Base-by-base conservation (phyloP, 2,329 filamentous ascomycete species). In the Botryotinia calthae region DNA sequence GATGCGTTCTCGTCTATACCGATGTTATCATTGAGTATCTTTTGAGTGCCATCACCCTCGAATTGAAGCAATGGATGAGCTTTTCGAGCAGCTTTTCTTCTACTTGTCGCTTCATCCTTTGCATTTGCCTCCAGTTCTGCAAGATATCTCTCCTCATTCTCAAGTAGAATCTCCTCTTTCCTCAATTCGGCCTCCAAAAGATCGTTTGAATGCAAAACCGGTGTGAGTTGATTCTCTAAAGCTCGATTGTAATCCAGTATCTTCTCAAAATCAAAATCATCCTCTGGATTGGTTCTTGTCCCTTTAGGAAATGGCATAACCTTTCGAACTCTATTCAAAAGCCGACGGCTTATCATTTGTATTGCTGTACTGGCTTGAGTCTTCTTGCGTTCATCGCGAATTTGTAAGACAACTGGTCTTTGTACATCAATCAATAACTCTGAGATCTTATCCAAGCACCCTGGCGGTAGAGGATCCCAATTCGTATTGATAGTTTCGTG, bases 261-360 rank as follows among this genome's bases (percentile, higher is more conserved):
- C 76, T 85, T 87, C 79, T 93, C 90, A 75, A 90, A 90, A 77
- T 91, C 86, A 64, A 93, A 87, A 78, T 91, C 89, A 42, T 85
- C 83, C 62, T 86, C 87, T 67, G 88, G 85, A 25, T 85, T 83
- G 12, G 82, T 84, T 70, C 81, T 81, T 59, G 82, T 82, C 4
- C 86, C 84, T 0, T 88, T 88, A 1, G 91, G 91, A 78, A 93
- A 92, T n/a, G 90, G 90, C 69, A 92, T 84, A 18, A 87, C 88
- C 48, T 85, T 86, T 25, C 84, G 81, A 9, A 93, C 82, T 78
- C 90, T 90, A 65, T 84, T 85, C 51, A 86, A 82, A 48, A 93
- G 83, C 69, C 86, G 86, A 58, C 85, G 84, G 12, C 88, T 82
- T 40, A 91, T 84, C 56, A 84, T 84, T 54, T 85, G 83, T 10